Percentiles rank a stretch among this genome's conserved stretches.
These are phyloP conservation scores for Melastoma malabathricum DNA, from an alignment of 345 rosid genomes.

Conservation along the genomic window DNA sequence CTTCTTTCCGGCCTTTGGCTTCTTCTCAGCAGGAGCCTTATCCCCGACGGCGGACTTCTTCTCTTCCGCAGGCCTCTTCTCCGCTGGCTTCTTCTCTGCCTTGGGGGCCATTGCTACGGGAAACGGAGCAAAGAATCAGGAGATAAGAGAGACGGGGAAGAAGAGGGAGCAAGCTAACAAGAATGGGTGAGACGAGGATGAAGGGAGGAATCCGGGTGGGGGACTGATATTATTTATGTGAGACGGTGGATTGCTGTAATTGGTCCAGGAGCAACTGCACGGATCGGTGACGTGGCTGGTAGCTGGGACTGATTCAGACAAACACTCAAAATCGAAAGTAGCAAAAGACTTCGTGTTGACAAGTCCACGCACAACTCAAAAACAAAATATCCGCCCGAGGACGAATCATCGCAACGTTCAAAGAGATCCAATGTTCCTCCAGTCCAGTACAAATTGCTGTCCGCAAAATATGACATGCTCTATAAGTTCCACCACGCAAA, in stretches of 20 bases:
- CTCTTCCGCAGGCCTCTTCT: constrained; percentile 44
- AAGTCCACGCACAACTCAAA: no score
- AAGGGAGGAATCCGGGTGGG: accelerated
- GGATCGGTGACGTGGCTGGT: constrained; percentile 6
- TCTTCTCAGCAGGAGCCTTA: constrained; percentile 68
- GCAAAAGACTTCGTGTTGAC: no score
- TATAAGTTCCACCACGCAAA: no score
- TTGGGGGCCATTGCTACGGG: constrained; percentile 26
- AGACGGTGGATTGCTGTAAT: background rate
- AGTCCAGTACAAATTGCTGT: no score
- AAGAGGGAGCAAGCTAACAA: background rate
- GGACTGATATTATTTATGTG: background rate
- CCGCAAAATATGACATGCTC: no score
- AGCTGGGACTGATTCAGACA: background rate
- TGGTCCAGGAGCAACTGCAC: background rate
- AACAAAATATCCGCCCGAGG: no score
- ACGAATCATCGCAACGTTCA: no score
- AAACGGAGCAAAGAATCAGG: background rate
- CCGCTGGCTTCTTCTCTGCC: constrained; percentile 65
- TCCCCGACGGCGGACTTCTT: constrained; percentile 38
- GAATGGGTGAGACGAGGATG: background rate
- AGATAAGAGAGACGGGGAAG: no score
- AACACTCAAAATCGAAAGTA: no score
- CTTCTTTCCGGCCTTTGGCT: constrained; percentile 72
- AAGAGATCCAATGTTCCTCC: no score